These are phyloP conservation scores for Kazachstania kunashirensis DNA, from an alignment of 805 yeast species.

Conservation along the genomic window DNA sequence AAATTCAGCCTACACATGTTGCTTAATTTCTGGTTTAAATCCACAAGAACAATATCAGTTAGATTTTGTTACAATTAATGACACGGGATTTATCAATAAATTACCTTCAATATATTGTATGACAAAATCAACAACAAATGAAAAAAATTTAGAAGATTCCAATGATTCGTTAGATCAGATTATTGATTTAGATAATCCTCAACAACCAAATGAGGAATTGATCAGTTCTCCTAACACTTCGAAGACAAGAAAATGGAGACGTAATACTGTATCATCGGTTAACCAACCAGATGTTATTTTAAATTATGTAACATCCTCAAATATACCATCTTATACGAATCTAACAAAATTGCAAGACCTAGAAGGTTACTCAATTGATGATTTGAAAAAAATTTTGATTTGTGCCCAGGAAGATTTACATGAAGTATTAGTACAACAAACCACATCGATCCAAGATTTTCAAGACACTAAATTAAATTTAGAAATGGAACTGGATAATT, in stretches of 20 bases:
- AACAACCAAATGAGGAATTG: neutral
- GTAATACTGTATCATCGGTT: slow-evolving; percentile 12
- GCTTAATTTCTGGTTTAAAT: slow-evolving; percentile 21
- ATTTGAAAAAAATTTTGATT: slow-evolving; percentile 25
- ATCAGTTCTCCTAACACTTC: neutral
- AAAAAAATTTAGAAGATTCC: slow-evolving; percentile 1
- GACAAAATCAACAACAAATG: slow-evolving; percentile 13
- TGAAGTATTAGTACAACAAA: slow-evolving; percentile 24
- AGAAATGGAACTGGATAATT: slow-evolving; percentile 22
- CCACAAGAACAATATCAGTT: slow-evolving; percentile 24
- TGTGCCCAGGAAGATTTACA: slow-evolving; percentile 30
- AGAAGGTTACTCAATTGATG: slow-evolving; percentile 25
- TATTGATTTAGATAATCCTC: neutral
- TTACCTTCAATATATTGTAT: slow-evolving; percentile 25
- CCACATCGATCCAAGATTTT: slow-evolving; percentile 22
- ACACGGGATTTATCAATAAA: slow-evolving; percentile 27
- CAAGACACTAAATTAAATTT: slow-evolving; percentile 23
- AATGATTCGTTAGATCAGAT: neutral
- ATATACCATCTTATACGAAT: slow-evolving; percentile 20
- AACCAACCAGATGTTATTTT: slow-evolving; percentile 2
- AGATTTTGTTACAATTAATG: slow-evolving; percentile 28
- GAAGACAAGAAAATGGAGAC: slow-evolving; percentile 18
- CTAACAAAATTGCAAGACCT: slow-evolving; percentile 23
- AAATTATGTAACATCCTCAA: neutral
- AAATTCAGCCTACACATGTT: slow-evolving; percentile 26